Conservation (phyloP, 495 filamentous ascomycete genomes). For the Xylaria telfairii region DNA sequence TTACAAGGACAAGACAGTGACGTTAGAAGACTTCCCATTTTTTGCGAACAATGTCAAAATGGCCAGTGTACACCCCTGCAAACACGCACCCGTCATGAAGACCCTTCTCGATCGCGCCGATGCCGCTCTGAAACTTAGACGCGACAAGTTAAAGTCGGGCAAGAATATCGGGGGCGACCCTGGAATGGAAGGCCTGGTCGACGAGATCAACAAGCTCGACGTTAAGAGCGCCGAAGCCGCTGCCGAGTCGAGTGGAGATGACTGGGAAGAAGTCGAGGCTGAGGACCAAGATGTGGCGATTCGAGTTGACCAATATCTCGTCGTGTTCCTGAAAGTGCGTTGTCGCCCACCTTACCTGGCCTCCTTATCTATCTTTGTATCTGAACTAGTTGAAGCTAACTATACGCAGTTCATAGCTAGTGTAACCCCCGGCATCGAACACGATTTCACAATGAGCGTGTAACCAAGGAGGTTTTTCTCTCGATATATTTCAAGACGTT, state of each 20-base stretch:
- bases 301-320: conserved; percentile 94
- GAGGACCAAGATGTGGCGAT: conserved; percentile 88
- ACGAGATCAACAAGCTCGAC: conserved; percentile 64
- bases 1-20: conserved; percentile 99
- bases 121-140: conserved; percentile 85
- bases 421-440: conserved; percentile 95
- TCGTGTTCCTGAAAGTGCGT: conserved; percentile 85
- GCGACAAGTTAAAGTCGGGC: conserved; percentile 73
- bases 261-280: conserved; percentile 78
- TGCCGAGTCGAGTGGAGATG: conserved; percentile 61
- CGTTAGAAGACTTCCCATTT: conserved; percentile 95
- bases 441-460: conserved; percentile 98
- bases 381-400: conserved; percentile 25
- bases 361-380: background rate
- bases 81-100: conserved; percentile 98
- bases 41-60: conserved; percentile 86
- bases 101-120: conserved; percentile 93
- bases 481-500: background rate
- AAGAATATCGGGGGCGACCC: conserved; percentile 53
- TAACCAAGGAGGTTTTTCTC: conserved; percentile 41
- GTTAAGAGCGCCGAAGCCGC: conserved; percentile 47
- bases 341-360: background rate
- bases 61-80: conserved; percentile 92
- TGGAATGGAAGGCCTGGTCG: conserved; percentile 62
- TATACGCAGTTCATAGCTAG: conserved; percentile 83